These are phyloP conservation scores for Umbilicus rupestris DNA, from an alignment of 164 flowering plant genomes.

Conservation along the genomic window DNA sequence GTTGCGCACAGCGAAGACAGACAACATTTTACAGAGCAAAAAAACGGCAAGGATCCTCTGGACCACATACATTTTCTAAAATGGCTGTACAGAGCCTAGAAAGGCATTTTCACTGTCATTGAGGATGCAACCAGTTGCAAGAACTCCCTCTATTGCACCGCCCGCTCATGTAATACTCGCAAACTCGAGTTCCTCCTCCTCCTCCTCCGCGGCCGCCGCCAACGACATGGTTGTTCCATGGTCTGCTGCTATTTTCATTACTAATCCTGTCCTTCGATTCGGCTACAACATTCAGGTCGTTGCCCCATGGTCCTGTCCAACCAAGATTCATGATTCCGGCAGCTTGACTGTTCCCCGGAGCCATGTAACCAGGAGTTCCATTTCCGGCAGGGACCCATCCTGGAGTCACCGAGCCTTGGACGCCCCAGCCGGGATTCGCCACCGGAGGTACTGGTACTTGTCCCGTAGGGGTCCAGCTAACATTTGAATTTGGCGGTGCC, in stretches of 20 bases:
- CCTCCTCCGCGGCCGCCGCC: too few relatives aligned
- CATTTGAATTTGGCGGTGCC: constrained; percentile 17
- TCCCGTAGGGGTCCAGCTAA: constrained; percentile 25
- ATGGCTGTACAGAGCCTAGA: constrained; percentile 19
- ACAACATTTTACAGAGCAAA: not conserved
- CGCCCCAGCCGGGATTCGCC: constrained; percentile 14
- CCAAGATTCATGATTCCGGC: constrained; percentile 15
- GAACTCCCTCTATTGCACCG: constrained; percentile 68
- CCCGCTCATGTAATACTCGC: constrained; percentile 49
- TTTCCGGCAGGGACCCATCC: constrained; percentile 18
- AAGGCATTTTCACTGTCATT: constrained; percentile 2
- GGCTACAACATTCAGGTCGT: too few relatives aligned
- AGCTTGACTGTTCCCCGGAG: constrained; percentile 12
- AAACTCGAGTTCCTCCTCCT: constrained; percentile 20
- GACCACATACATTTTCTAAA: not conserved
- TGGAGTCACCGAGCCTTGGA: constrained; percentile 17
- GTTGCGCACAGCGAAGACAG: too few relatives aligned
- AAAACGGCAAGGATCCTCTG: too few relatives aligned
- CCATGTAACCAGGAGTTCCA: not conserved
- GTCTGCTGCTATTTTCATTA: too few relatives aligned
- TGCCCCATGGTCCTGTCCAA: constrained; percentile 30
- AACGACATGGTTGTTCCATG: constrained; percentile 34
- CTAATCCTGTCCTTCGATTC: too few relatives aligned
- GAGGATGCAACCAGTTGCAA: constrained; percentile 53
- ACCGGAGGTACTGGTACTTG: constrained; percentile 13